Conservation (phyloP, 2,329 filamentous ascomycete genomes). For the Venturiaceae sp. region DNA sequence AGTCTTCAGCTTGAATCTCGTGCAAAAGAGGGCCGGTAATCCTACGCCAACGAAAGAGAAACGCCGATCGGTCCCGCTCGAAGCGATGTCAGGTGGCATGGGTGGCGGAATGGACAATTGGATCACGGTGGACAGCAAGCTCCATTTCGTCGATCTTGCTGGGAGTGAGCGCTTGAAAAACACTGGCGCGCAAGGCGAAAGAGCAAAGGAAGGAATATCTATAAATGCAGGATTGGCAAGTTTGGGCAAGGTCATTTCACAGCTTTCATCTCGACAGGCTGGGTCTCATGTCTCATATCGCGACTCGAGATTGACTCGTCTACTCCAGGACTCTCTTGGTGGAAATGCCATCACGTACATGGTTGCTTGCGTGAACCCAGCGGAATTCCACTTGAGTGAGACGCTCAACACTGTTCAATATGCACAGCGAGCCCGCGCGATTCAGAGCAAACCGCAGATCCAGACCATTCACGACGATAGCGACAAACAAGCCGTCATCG, state of each 20-base stretch:
- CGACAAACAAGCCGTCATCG: constrained; percentile 90
- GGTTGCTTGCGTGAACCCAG: constrained; percentile 96
- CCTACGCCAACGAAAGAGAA: constrained; percentile 58
- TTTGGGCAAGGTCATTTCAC: constrained; percentile 95
- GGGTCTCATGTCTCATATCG: constrained; percentile 94
- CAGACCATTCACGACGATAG: constrained; percentile 82
- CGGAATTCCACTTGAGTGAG: constrained; percentile 94
- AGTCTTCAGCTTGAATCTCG: constrained; percentile 88
- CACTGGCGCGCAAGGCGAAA: constrained; percentile 87
- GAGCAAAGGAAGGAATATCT: constrained; percentile 91
- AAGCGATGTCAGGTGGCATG: constrained; percentile 51
- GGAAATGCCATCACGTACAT: constrained; percentile 98
- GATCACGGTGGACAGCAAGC: constrained; percentile 91
- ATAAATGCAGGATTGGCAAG: constrained; percentile 95
- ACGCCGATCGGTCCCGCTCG: constrained; percentile 76
- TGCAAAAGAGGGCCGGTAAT: constrained; percentile 65
- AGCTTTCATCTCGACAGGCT: constrained; percentile 80
- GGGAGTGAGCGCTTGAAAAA: constrained; percentile 97
- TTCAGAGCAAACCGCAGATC: constrained; percentile 95
- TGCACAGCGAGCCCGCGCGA: constrained; percentile 87
- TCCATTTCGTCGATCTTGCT: constrained; percentile 96
- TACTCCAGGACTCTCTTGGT: constrained; percentile 92
- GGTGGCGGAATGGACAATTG: constrained; percentile 45
- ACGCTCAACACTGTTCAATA: constrained; percentile 95
- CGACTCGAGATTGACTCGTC: constrained; percentile 89